Evolutionary conservation across 2,329 filamentous ascomycete species (phyloP).

Genomic region (Drechslerella dactyloides): DNA sequence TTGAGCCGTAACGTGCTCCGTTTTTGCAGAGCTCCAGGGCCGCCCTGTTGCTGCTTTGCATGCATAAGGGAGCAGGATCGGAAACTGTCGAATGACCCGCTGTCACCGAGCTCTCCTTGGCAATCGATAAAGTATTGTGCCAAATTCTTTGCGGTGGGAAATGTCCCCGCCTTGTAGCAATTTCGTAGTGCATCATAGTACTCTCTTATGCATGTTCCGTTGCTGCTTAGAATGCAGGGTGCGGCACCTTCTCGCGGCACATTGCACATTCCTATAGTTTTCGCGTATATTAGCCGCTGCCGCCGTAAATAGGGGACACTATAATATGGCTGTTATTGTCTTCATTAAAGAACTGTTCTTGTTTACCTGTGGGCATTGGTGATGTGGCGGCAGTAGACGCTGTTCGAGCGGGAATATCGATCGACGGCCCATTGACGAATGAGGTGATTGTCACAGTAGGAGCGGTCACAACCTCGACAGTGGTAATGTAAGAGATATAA

Average conservation of each 20-base stretch:
- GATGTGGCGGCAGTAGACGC: conserved; percentile 26
- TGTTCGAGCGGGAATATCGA: not conserved
- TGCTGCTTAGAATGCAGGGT: conserved; percentile 27
- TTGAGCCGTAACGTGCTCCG: conserved; percentile 1
- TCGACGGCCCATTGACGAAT: conserved; percentile 12
- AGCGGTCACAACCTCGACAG: conserved; percentile 16
- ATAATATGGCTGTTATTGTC: too few relatives aligned
- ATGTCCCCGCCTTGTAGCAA: conserved; percentile 17
- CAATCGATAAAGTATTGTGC: conserved; percentile 31
- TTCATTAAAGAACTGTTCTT: too few relatives aligned
- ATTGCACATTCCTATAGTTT: conserved; percentile 25
- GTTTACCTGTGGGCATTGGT: conserved; percentile 31
- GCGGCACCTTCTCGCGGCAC: conserved; percentile 16
- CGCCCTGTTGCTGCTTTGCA: conserved; percentile 1
- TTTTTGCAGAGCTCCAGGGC: not conserved
- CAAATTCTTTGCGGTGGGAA: conserved; percentile 30
- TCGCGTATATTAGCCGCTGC: not conserved
- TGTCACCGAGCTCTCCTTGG: conserved; percentile 14
- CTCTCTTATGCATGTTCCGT: conserved; percentile 12
- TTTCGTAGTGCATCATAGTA: conserved; percentile 19
- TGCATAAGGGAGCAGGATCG: conserved; percentile 16
- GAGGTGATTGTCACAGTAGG: conserved; percentile 29
- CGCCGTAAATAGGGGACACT: not conserved
- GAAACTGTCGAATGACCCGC: conserved; percentile 22
- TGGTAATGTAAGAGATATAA: conserved; percentile 27